phyloP scores from a whole-genome alignment of 148 eudicot genomes.

The Rhododendron molle region DNA sequence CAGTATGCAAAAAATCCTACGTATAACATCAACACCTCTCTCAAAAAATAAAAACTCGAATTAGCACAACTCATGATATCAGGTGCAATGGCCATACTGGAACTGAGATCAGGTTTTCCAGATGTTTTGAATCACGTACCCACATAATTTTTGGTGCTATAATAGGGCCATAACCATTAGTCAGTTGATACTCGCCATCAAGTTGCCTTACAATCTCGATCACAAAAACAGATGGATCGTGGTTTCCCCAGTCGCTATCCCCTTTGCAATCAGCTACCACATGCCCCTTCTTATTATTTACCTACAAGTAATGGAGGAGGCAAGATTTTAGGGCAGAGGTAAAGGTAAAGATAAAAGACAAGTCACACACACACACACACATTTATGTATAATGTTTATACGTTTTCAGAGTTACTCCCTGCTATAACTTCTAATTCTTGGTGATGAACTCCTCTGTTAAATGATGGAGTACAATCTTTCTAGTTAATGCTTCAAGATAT shows the following conservation, averaged over 20 bases:
- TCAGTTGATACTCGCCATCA: slow-evolving; percentile 3
- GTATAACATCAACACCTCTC: neutral
- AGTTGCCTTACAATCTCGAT: neutral
- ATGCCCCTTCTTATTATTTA: neutral
- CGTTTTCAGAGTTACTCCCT: neutral
- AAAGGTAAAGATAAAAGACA: neutral
- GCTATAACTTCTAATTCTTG: neutral
- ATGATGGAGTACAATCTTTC: neutral
- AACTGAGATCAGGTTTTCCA: neutral
- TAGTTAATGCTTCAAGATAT: neutral
- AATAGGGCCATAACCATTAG: neutral
- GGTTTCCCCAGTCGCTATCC: neutral
- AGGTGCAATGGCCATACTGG: neutral
- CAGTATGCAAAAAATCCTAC: neutral
- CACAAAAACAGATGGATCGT: slow-evolving; percentile 3
- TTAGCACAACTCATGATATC: neutral
- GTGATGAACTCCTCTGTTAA: neutral
- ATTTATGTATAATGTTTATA: neutral
- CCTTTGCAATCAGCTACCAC: neutral
- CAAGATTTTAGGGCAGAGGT: neutral
- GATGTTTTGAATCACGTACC: neutral
- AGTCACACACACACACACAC: neutral
- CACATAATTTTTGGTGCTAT: neutral
- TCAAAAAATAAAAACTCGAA: neutral
- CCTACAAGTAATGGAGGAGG: neutral